Percentiles rank a stretch among this genome's conserved stretches.
These are phyloP conservation scores for Apophysomyces ossiformis DNA, from an alignment of 371 early-diverging fungal genomes.

Conservation along the genomic window DNA sequence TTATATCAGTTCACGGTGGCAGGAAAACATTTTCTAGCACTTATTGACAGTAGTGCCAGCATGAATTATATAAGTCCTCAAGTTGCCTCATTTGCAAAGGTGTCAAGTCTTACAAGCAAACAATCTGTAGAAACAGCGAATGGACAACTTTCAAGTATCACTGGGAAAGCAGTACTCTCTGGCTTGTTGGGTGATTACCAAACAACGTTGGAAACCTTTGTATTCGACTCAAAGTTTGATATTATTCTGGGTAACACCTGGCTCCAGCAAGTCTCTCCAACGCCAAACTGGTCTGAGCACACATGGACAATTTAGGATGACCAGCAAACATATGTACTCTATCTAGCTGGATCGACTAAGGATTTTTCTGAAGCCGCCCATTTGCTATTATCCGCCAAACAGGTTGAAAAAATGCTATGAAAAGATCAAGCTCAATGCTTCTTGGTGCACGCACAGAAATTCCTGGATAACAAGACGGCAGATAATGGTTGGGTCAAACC, in stretches of 20 bases:
- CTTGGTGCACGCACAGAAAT: neutral
- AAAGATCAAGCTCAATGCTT: neutral
- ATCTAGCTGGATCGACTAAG: neutral
- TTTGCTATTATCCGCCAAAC: neutral
- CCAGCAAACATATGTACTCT: neutral
- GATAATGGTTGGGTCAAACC: neutral
- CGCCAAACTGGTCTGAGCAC: neutral
- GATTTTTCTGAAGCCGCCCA: neutral
- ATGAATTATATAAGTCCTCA: neutral
- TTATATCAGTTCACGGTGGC: neutral
- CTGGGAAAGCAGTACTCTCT: neutral
- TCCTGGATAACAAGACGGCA: neutral
- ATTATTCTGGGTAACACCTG: neutral
- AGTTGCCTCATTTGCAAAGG: neutral
- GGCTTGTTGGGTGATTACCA: neutral
- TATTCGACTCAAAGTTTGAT: neutral
- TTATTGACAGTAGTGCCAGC: slow-evolving; percentile 3
- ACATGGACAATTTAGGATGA: neutral
- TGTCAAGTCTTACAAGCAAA: neutral
- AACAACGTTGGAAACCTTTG: neutral
- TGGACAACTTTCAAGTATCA: neutral
- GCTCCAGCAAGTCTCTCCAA: neutral
- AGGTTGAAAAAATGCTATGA: neutral
- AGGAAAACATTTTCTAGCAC: neutral
- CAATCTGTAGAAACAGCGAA: slow-evolving; percentile 1